Evolutionary conservation across 306 rosid genomes (phyloP), one percentile per base, ranked within the genome.

Genomic region (Pterocarpus santalinus): DNA sequence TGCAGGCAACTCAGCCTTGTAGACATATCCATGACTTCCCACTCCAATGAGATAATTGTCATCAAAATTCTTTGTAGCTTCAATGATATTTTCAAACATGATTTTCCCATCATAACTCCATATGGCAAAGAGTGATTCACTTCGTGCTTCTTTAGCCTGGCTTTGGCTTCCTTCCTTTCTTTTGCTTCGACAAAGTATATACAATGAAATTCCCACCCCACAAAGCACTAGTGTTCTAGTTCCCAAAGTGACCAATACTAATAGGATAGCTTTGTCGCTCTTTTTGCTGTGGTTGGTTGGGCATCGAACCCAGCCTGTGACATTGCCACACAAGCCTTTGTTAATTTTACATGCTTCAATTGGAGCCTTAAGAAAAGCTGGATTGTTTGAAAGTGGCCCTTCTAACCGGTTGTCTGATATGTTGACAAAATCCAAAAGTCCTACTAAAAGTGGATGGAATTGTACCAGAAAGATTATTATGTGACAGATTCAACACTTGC

Each of bases 401-500:
- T 58, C 35, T 58, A 58, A 28, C 14, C 8, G 64, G 35, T 22
- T 58, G 36, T 22, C 10, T 22, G 85, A 85, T 30, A 79, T 61
- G 51, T 74, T 77, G 33, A 84, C 73, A 17, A 69, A 85, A 61
- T 71, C 60, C 62, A 70, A 60, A 70, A 22, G 71, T 46, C n/a
- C 58, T 2, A 15, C 4, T 17, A 39, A 85, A 85, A 22, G 30
- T 33, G 11, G 65, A 33, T 9, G 88, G 88, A 39, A 85, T 80
- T 0, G 72, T 75, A 58, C 82, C 76, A n/a, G 71, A 69, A 17
- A 85, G 75, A 38, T 28, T 16, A 12, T 81, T 85, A 62, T 81
- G 80, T 9, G 88, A 85, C n/a, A 85, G 73, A 36, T 85, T 85
- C 57, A 85, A 66, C 12, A 7, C 1, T 66, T 71, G 80, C n/a